Base-by-base conservation (phyloP, 495 filamentous ascomycete genomes). In the Pseudevernia furfuracea region DNA sequence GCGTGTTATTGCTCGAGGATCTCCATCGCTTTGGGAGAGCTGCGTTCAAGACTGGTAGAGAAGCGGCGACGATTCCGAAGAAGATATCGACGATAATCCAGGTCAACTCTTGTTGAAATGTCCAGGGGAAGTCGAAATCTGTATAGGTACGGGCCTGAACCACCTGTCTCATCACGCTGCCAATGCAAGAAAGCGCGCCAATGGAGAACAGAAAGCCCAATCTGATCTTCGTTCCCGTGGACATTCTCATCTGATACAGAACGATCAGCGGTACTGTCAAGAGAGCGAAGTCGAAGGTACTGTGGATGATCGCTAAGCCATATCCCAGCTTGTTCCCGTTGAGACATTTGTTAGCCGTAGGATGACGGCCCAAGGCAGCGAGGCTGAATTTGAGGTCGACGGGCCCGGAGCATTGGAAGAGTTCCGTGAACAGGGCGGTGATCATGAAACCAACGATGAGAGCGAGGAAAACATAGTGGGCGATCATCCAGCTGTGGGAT, bases 221-320 rank as follows among this genome's bases (percentile, higher is more conserved):
- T 12, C 67, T 60, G 32, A 67, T 32, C 55, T 68, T 71, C 21
- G 53, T 68, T 10, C 12, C 17, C 10, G 55, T 61, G 9, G 58
- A 39, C 67, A 72, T 71, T 8, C 58, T 37, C 41, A 71, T 61
- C 38, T 68, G 61, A 41, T 63, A 69, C 6, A 72, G 41, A 5
- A 72, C 55, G 34, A 69, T 66, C 1, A 72, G 30, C 2, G 70
- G 69, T 9, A 71, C 69, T 1, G 61, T 55, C 34, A 72, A 59
- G 12, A 72, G 65, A 19, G 55, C 60, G 38, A 66, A 69, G 57
- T 71, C 71, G 44, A 69, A 63, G 34, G 62, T 48, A 53, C 65
- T 65, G 60, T 72, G 71, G 25, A 69, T 62, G 25, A 58, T 43
- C 41, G 46, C 61, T 1, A 71, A 30, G n/a, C 64, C 53, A 30